phyloP scores from a whole-genome alignment of 2,329 filamentous ascomycete species.

The Dothiorella sarmentorum region DNA sequence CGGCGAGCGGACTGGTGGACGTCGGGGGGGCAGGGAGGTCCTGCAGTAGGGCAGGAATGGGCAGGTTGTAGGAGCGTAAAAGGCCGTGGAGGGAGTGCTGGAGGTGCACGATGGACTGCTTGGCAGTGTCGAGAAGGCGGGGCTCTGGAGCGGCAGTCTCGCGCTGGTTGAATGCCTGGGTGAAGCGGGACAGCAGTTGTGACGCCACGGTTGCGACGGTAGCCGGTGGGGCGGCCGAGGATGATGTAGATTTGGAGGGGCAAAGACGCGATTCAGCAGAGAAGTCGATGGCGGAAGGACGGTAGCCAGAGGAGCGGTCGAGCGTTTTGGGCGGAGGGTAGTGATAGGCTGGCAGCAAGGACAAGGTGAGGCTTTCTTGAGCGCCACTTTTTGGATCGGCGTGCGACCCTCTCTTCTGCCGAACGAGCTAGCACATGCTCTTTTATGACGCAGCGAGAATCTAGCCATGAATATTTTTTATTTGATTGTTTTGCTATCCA shows the following conservation, averaged over 20 bases:
- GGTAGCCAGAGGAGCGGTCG: neutral
- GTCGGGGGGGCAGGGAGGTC: slow-evolving; percentile 33
- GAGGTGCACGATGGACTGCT: slow-evolving; percentile 8
- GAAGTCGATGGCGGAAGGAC: slow-evolving; percentile 5
- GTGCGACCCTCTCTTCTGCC: too few species aligned
- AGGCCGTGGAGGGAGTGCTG: slow-evolving; percentile 1
- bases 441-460: neutral
- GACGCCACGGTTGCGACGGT: slow-evolving; percentile 18
- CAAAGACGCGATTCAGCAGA: slow-evolving; percentile 6
- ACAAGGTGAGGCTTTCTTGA: slow-evolving; percentile 14
- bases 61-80: slow-evolving; percentile 21
- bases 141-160: slow-evolving; percentile 7
- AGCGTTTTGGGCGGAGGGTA: slow-evolving; percentile 10
- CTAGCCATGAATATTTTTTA: neutral
- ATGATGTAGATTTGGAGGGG: neutral
- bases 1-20: slow-evolving; percentile 21
- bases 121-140: neutral
- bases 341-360: slow-evolving; percentile 12
- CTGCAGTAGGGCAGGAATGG: slow-evolving; percentile 38
- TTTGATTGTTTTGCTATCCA: slow-evolving; percentile 2
- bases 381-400: slow-evolving; percentile 9
- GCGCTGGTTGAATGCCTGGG: slow-evolving; percentile 8
- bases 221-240: neutral
- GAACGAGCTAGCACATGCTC: neutral
- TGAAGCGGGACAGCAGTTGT: slow-evolving; percentile 12